Evolutionary conservation across 768 basidiomycete genomes (phyloP).

Genomic region (Russula griseocarnosa): DNA sequence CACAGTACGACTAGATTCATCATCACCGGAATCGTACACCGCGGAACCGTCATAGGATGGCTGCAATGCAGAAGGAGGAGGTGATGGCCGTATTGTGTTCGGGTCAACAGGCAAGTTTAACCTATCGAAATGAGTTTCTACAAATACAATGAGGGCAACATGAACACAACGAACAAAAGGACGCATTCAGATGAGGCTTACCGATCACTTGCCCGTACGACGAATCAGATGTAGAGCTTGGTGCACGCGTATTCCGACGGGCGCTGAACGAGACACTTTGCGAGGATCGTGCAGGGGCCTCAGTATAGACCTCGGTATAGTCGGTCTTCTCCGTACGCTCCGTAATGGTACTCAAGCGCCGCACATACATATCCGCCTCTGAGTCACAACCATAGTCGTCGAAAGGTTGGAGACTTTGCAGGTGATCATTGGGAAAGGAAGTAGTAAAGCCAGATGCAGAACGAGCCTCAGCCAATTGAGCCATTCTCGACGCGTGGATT

Average conservation of each 20-base stretch:
- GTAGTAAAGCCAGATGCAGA: conserved; percentile 31
- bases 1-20: conserved; percentile 39
- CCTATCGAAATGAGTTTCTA: conserved; percentile 26
- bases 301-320: not conserved
- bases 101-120: conserved; percentile 40
- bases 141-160: not conserved
- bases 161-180: not conserved
- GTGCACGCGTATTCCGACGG: conserved; percentile 10
- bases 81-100: conserved; percentile 59
- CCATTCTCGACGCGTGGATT: conserved; percentile 24
- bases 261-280: conserved; percentile 5
- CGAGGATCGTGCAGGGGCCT: conserved; percentile 19
- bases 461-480: conserved; percentile 19
- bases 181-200: conserved; percentile 33
- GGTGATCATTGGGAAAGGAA: conserved; percentile 47
- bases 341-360: conserved; percentile 29
- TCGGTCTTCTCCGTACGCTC: conserved; percentile 28
- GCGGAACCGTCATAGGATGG: conserved; percentile 17
- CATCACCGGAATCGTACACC: conserved; percentile 26
- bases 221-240: conserved; percentile 43
- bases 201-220: conserved; percentile 60
- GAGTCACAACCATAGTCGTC: conserved; percentile 31
- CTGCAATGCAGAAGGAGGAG: conserved; percentile 62
- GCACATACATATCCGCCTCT: conserved; percentile 10
- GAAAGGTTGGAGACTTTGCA: conserved; percentile 54